Evolutionary conservation across 768 basidiomycete genomes (phyloP), one percentile per base, ranked within the genome.

Genomic region (Rhodotorula graminis): DNA sequence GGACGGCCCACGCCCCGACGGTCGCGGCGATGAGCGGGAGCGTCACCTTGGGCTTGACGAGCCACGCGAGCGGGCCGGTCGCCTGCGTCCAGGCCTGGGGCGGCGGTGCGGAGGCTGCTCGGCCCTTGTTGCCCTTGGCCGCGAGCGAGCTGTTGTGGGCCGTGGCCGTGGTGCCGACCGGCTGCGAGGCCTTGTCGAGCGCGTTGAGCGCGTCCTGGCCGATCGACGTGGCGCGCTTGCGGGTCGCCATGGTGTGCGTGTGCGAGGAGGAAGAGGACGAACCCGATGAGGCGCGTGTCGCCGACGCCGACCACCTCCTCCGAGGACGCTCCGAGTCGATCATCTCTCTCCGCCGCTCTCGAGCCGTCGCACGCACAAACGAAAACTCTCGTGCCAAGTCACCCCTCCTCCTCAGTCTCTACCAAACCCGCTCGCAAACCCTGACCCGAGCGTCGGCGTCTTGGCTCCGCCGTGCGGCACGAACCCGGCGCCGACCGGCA

Each of bases 1-100:
- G 89, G 78, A 88, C 88, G 21, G 83, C 59, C 78, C 85, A 91
- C 8, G 90, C 82, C 0, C 89, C 78, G 65, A 89, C 8, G 12
- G 88, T 87, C 1, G 88, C 65, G 47, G 87, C 73, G 47, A 92
- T 84, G 31, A 93, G 79, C 72, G 88, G 88, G 80, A 91, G 81
- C 1, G 92, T 86, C 57, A 62, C 21, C n/a, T 11, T 25, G 2
- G 77, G 77, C 21, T 69, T 69, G 40, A 71, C 68, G 60, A 73
- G 68, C 77, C 77, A 77, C 23, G 63, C 62, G 18, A 72, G 53
- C n/a, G 58, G 37, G 27, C 71, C 71, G 19, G 40, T 47, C 27
- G 71, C 58, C 21, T 15, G 29, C 33, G 65, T 58, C 71, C 62
- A 72, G 2, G 67, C 25, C 49, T 23, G 23, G 49, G n/a, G n/a